Evolutionary conservation across 768 basidiomycete genomes (phyloP), one percentile per base, ranked within the genome.

Genomic region (Russula vinacea): DNA sequence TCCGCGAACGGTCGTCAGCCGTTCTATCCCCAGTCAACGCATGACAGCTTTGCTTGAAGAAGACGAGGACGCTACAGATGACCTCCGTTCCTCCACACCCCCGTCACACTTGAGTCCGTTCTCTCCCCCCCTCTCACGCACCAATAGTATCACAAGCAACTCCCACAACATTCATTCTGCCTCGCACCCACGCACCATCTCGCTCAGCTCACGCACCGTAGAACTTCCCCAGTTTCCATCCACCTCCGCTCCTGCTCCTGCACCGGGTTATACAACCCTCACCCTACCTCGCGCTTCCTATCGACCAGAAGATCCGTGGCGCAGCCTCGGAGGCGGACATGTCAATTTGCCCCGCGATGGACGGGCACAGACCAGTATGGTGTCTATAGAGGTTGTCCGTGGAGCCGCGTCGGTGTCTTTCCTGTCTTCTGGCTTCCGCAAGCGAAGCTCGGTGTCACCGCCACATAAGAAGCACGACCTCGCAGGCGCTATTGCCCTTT

Each of bases 311-410:
- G 71, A 76, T 44, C 73, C 79, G 3, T 74, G 73, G 72, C 62
- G 75, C 0, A 75, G 76, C 16, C 70, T 72, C 2, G 73, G 68
- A 6, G 77, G 81, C 56, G 81, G 85, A 2, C 82, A 79, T 54
- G 75, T 94, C 17, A 91, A 96, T 74, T 77, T 93, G 49, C 86
- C 90, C 2, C 80, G 81, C 13, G 82, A 86, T 19, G 92, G 93
- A 4, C 76, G 92, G 13, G 93, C 92, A 8, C 89, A 92, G 72
- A 87, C 86, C 7, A 92, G 89, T 5, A 95, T 97, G 93, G 88
- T 89, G 17, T 92, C 85, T 56, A 85, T 96, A 47, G 89, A 92
- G 70, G 83, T 92, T 37, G 84, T 89, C 19, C 79, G 80, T 42
- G 89, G 89, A 4, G 71, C 69, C 1, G 74, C 40, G 19, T 58